Evolutionary conservation across 495 filamentous ascomycete genomes (phyloP), one percentile per base, ranked within the genome.

Genomic region (Talaromyces liani): DNA sequence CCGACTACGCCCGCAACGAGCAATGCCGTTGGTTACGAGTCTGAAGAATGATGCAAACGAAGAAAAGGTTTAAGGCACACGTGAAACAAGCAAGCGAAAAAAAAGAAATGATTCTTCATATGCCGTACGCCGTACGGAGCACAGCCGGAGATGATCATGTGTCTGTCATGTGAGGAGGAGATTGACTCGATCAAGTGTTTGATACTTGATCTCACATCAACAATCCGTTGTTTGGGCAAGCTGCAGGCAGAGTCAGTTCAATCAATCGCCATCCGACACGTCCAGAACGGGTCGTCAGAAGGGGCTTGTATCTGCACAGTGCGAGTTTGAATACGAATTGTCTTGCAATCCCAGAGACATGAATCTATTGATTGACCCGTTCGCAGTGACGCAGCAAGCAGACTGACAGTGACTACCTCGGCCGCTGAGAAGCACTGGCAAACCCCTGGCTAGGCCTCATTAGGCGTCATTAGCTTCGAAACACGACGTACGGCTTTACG

Each of bases 141-240:
- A 56, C 53, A 56, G 53, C 53, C 53, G 53, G 22, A 14, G 53
- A 27, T 29, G 53, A 56, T 56, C 53, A 56, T 29, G 53, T 56
- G 53, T 29, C 20, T 56, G 45, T 49, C n/a, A 49, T 49, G 22
- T 49, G 45, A 49, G 6, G 1, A 39, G 34, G 31, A 7, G 9
- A 33, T 41, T 49, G 45, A 49, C 45, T 49, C 18, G n/a, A 45
- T 16, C 39, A 45, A 49, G 45, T 20, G 18, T 49, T 20, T 49
- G 45, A 18, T 18, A n/a, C 45, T 49, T 16, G 9, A 36, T 12
- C 6, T 8, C 8, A 41, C 36, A 41, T 41, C 36, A 14, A 41
- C 36, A 41, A 41, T 36, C 16, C 36, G 36, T 12, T 41, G 36
- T 41, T 41, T 41, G 45, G 22, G 7, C 45, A 20, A 49, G n/a